These are phyloP conservation scores for Tricholomella constricta DNA, from an alignment of 768 basidiomycete species.

Conservation along the genomic window DNA sequence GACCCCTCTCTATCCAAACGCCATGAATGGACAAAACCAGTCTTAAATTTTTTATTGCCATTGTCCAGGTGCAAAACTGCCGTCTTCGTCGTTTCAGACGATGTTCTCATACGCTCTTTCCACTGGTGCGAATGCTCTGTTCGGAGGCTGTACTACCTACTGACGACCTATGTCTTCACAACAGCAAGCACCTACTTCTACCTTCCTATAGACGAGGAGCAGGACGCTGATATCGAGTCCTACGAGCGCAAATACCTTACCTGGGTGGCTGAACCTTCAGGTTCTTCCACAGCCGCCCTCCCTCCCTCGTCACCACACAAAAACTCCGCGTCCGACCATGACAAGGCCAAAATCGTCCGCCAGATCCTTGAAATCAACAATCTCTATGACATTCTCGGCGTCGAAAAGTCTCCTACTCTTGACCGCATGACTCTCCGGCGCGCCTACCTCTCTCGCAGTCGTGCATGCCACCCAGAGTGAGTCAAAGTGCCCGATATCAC, in stretches of 20 bases:
- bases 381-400: constrained; percentile 74
- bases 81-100: constrained; percentile 12
- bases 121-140: constrained; percentile 33
- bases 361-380: constrained; percentile 63
- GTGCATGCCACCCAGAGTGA: constrained; percentile 85
- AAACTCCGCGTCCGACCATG: constrained; percentile 4
- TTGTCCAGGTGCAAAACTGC: not conserved
- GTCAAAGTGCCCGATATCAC: constrained; percentile 27
- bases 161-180: not conserved
- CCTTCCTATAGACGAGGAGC: constrained; percentile 61
- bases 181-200: constrained; percentile 65
- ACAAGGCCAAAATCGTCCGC: constrained; percentile 36
- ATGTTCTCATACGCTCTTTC: constrained; percentile 52
- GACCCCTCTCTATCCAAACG: too few species aligned
- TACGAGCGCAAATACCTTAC: constrained; percentile 50
- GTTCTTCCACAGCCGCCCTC: constrained; percentile 19
- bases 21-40: constrained; percentile 8
- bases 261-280: constrained; percentile 46
- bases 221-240: constrained; percentile 47
- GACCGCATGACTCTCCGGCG: constrained; percentile 69
- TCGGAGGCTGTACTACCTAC: not conserved
- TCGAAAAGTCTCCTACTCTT: constrained; percentile 47
- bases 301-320: constrained; percentile 4
- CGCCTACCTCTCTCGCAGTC: constrained; percentile 76
- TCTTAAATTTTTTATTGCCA: constrained; percentile 11